Conservation (phyloP, 2,329 filamentous ascomycete genomes). For the Penicillium sp. region DNA sequence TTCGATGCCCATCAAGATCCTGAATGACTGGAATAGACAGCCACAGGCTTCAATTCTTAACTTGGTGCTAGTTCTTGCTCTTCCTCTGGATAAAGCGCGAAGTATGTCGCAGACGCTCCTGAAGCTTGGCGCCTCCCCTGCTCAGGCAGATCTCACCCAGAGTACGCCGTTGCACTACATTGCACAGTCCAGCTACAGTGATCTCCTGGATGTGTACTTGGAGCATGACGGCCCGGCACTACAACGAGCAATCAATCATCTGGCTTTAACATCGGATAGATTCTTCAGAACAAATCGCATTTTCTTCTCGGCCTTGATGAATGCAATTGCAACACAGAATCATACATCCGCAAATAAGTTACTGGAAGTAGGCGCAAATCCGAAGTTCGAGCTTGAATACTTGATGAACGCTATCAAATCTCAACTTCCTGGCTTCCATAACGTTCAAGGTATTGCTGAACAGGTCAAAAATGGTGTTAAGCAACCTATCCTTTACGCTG, state of each 20-base stretch:
- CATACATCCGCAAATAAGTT: constrained; percentile 58
- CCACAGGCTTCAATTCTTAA: constrained; percentile 66
- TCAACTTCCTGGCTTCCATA: background rate
- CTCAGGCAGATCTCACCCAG: constrained; percentile 68
- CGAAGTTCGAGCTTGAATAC: constrained; percentile 59
- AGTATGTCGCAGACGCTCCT: constrained; percentile 67
- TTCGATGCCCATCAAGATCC: constrained; percentile 70
- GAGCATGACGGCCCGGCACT: constrained; percentile 61
- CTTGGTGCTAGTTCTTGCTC: constrained; percentile 64
- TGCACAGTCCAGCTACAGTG: constrained; percentile 51
- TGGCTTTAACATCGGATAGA: constrained; percentile 45
- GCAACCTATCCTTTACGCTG: constrained; percentile 69
- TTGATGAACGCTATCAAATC: constrained; percentile 31
- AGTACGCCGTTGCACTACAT: constrained; percentile 68
- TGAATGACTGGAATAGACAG: constrained; percentile 43
- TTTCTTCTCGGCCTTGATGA: constrained; percentile 55
- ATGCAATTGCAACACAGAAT: constrained; percentile 59
- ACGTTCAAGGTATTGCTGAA: background rate
- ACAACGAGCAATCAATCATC: constrained; percentile 66
- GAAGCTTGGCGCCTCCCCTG: constrained; percentile 68
- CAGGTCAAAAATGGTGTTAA: constrained; percentile 37
- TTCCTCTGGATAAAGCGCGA: constrained; percentile 63
- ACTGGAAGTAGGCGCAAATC: constrained; percentile 62
- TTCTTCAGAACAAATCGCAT: constrained; percentile 28
- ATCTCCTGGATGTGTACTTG: constrained; percentile 46